Conservation (phyloP, 345 rosid species). For the Abelmoschus esculentus region DNA sequence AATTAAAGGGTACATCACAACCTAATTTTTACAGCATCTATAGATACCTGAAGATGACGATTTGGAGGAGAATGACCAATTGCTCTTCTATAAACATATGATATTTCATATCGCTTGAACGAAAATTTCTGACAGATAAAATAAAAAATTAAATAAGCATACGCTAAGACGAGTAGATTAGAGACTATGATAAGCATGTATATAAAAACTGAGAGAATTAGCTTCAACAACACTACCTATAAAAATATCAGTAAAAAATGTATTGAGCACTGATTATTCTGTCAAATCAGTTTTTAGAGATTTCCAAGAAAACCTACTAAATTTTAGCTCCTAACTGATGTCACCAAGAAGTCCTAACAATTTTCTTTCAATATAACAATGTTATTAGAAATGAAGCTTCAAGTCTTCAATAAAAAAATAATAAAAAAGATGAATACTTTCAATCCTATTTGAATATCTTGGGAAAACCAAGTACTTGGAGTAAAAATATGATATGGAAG, state of each 20-base stretch:
- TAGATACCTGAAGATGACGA: constrained; percentile 68
- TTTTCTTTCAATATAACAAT: not conserved
- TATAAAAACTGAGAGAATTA: not conserved
- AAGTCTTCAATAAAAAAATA: not conserved
- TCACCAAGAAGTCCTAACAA: not conserved
- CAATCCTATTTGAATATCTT: not conserved
- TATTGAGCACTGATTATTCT: not conserved
- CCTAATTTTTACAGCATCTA: not conserved
- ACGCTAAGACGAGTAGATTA: constrained; percentile 3
- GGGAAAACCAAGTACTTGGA: not conserved
- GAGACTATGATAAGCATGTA: not conserved
- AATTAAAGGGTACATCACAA: not conserved
- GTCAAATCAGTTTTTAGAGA: not conserved
- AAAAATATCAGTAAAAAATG: not conserved
- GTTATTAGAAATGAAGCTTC: not conserved
- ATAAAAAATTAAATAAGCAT: constrained; percentile 1
- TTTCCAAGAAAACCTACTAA: not conserved
- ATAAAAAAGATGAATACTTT: not conserved
- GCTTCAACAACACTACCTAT: not conserved
- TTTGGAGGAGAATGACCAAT: constrained; percentile 95
- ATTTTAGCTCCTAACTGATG: not conserved
- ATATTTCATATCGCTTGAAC: constrained; percentile 77
- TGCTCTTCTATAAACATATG: constrained; percentile 77
- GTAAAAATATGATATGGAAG: not conserved
- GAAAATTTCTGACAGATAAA: constrained; percentile 59